These are phyloP conservation scores for Diplocarpon rosae DNA, from an alignment of 2,329 filamentous ascomycete species.

Conservation along the genomic window DNA sequence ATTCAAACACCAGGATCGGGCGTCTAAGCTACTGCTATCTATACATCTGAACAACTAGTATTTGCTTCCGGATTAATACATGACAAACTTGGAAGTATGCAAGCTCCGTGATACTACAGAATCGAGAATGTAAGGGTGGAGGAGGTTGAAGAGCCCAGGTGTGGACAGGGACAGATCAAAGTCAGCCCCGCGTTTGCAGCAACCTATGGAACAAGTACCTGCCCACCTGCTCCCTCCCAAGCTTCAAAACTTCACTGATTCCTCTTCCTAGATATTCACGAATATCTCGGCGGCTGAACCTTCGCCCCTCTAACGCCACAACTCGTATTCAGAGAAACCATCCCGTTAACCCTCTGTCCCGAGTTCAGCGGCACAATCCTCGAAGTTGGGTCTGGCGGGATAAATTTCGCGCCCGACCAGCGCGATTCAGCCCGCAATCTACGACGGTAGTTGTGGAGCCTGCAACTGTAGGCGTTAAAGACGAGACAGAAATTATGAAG, in stretches of 20 bases:
- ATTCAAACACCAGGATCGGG: too few species aligned
- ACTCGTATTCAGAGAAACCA: constrained; percentile 42
- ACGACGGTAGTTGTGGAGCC: constrained; percentile 43
- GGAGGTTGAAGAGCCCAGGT: constrained; percentile 35
- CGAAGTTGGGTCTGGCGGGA: constrained; percentile 43
- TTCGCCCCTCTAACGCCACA: constrained; percentile 42
- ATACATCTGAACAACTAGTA: too few species aligned
- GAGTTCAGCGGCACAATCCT: constrained; percentile 51
- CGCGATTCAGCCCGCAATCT: constrained; percentile 49
- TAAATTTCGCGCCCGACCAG: constrained; percentile 40
- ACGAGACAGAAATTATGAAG: constrained; percentile 34
- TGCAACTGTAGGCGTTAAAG: constrained; percentile 38
- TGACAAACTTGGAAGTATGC: too few species aligned
- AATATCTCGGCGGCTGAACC: constrained; percentile 38
- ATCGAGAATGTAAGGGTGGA: constrained; percentile 44
- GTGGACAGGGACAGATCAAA: constrained; percentile 40
- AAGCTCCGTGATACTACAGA: constrained; percentile 43
- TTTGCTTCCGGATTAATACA: too few species aligned
- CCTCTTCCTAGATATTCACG: constrained; percentile 35
- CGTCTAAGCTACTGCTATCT: too few species aligned
- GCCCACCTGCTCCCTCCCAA: not conserved
- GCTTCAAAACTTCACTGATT: not conserved
- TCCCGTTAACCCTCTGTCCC: constrained; percentile 52
- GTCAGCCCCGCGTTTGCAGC: constrained; percentile 38
- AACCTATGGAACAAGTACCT: constrained; percentile 37